Evolutionary conservation across 2,329 filamentous ascomycete species (phyloP).

Genomic region (Ascochyta fabae): DNA sequence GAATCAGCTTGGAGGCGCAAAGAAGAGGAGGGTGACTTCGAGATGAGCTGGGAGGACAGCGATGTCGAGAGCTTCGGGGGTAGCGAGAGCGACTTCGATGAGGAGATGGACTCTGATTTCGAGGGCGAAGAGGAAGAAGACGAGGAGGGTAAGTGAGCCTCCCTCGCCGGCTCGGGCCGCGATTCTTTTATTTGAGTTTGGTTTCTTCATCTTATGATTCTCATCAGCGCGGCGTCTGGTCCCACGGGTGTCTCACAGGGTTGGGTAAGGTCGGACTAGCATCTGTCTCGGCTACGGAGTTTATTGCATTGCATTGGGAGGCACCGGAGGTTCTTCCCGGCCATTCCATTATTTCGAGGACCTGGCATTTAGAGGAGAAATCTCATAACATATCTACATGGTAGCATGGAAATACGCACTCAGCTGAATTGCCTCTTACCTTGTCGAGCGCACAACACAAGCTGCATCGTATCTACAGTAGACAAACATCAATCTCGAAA

Average conservation of each 20-base stretch:
- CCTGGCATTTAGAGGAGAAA: conserved; percentile 4
- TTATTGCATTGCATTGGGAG: conserved; percentile 31
- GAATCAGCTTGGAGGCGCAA: conserved; percentile 68
- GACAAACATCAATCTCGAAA: conserved; percentile 4
- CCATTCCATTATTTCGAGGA: neutral
- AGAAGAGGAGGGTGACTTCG: conserved; percentile 67
- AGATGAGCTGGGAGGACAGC: conserved; percentile 54
- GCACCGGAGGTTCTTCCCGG: conserved; percentile 7
- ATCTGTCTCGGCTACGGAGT: conserved; percentile 2
- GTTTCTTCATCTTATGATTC: conserved; percentile 10
- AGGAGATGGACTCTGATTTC: conserved; percentile 64
- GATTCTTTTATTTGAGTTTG: neutral
- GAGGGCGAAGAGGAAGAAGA: conserved; percentile 55
- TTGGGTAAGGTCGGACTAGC: conserved; percentile 6
- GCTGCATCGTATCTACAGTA: too few relatives aligned
- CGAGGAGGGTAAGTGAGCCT: conserved; percentile 29
- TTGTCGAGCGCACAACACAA: neutral
- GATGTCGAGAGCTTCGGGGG: conserved; percentile 73
- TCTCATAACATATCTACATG: neutral
- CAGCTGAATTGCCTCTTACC: neutral
- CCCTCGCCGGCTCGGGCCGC: neutral
- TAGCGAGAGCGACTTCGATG: conserved; percentile 62
- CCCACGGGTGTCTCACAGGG: conserved; percentile 10
- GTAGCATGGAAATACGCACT: neutral
- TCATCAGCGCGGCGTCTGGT: conserved; percentile 36